Base-by-base conservation (phyloP, 2,329 filamentous ascomycete genomes). In the Sclerotinia minor region DNA sequence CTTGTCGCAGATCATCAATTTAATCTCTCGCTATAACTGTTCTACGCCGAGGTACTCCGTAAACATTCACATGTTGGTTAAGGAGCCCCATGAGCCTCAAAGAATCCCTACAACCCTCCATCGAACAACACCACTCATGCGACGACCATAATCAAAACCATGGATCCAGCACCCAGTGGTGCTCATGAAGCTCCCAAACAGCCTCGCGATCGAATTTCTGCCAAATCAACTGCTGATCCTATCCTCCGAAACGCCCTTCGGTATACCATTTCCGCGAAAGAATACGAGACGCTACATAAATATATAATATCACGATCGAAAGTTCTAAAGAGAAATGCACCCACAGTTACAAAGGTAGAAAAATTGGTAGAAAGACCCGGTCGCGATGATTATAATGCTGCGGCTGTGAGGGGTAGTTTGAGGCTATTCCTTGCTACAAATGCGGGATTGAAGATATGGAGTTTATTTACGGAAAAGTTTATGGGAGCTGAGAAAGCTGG, bases 261-360 rank as follows among this genome's bases (percentile, higher is more conserved):
- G 72, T 94, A 97, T 79, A 95, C 91, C 68, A 92, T 94, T 76
- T 90, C 88, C 8, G 88, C 92, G 53, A 88, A 89, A 78, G 94
- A 97, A 78, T 97, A 97, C 79, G 89, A 92, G 72, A 82, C 89
- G 1, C 85, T 97, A 24, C 92, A 97, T 79, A 89, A 90, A 75
- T 93, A 94, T 76, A 85, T 96, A 65, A 84, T 95, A 63, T 92
- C 91, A 69, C 87, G 89, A 58, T 89, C 91, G 55, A 83, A 83
- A 64, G 77, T 84, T 8, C 79, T 90, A 47, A 83, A 83, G 65
- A 81, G 82, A 70, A 81, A 83, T 38, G 82, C 84, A 8, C 87
- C 87, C 0, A 83, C 81, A 21, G 85, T 87, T 17, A 82, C 81
- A 55, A 80, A 82, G 47, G 84, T 89, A 50, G 83, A 81, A 79